Base-by-base conservation (phyloP, 352 stramenopile species). In the Phytophthora chlamydospora region DNA sequence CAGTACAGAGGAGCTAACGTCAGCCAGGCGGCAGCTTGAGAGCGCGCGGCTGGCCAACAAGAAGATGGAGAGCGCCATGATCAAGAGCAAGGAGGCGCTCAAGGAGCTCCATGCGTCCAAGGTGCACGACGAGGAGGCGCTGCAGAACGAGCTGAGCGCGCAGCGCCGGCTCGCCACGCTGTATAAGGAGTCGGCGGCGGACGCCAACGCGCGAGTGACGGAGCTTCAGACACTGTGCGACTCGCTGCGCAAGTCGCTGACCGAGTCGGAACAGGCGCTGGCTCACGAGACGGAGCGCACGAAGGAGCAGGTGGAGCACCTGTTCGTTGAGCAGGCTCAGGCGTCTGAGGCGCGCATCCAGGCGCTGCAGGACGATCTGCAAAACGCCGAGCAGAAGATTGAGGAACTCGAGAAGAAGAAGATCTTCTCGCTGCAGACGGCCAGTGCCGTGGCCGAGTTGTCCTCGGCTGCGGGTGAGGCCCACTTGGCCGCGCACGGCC, bases 321-420 rank as follows among this genome's bases (percentile, higher is more conserved):
- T 93, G n/a, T 93, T 93, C 68, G 75, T 59, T 34, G 78, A 93
- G 50, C 85, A 94, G 47, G 63, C 73, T 1, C 59, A 78, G n/a
- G 57, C 68, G 4, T 90, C 78, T 0, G 84, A 90, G 50, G 55
- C 69, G 6, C 75, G 75, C 3, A 85, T 94, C 38, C 64, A 78
- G 44, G 73, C 59, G 29, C 59, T 94, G 16, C 65, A 91, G 36
- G 66, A 76, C 2, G 77, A 90, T 33, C 38, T 94, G 1, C 61
- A 77, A 12, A 72, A 78, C n/a, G 72, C 85, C 0, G 58, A 87
- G n/a, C 59, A 77, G 16, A 75, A 74, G 21, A 65, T 89, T 31
- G 48, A 83, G 35, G 78, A 89, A 38, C 38, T 91, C 11, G 73
- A 91, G 51, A 78, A 80, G 64, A 91, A 81, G 41, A 87, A 91